Base-by-base conservation (phyloP, 805 yeast genomes). In the Saturnispora bothae region DNA sequence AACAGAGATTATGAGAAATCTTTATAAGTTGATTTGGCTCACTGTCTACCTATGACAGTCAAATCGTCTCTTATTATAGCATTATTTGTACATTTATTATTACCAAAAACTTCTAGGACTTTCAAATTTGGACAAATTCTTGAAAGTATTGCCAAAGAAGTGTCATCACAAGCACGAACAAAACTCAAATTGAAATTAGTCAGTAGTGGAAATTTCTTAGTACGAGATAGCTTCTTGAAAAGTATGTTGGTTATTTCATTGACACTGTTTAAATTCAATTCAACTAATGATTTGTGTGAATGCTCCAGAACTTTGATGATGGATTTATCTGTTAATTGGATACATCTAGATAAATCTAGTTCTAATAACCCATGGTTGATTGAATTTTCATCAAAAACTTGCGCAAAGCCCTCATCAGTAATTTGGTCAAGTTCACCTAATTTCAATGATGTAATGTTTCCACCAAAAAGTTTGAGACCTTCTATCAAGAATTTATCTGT, bases 41-140 rank as follows among this genome's bases (percentile, higher is more conserved):
- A 26, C 28, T 81, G 86, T 43, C 89, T 66, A 5, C 95, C 95
- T 40, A 83, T 74, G 5, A 83, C 63, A 39, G 71, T 69, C 28
- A 83, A 54, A 12, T 76, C 80, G 4, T 63, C 61, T 39, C 79
- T 61, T 2, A 70, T 55, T 3, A 56, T 57, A 1, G 83, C 79
- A 19, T 64, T 63, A 7, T 66, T 60, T 1, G 86, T 73, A 42
- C 85, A 73, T 48, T 75, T 63, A 52, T 81, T 83, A 51, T 80
- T 66, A 1, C 96, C 96, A 54, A 78, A 85, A 13, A 84, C 88
- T 49, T 84, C 94, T 39, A 89, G 53, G 13, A 82, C 65, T 33
- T 68, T 66, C 40, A 89, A 58, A 33, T 71, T 71, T 0, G 76
- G 70, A 44, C 92, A 83, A 9, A 70, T 66, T 20, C 67, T 59